Evolutionary conservation across 2,329 filamentous ascomycete genomes (phyloP).

Genomic region (Hymenoscyphus occultus): DNA sequence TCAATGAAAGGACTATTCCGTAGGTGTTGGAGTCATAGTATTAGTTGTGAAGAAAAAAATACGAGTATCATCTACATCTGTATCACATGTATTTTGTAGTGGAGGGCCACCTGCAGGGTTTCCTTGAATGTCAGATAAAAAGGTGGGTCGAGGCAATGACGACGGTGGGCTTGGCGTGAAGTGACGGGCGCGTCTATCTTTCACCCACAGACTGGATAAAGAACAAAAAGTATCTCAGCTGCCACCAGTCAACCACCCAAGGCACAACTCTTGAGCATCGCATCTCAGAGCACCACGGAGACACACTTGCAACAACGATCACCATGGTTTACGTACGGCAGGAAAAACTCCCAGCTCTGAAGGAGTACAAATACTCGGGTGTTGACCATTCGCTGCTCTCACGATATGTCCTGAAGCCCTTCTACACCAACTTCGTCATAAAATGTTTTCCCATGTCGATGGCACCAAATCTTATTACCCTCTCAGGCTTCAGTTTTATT

Average conservation of each 20-base stretch:
- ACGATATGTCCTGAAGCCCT: slow-evolving; percentile 93
- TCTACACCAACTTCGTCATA: slow-evolving; percentile 94
- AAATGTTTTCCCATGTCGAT: slow-evolving; percentile 93
- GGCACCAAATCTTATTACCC: slow-evolving; percentile 85
- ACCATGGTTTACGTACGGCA: slow-evolving; percentile 95
- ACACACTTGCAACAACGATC: slow-evolving; percentile 29
- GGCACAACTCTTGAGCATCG: neutral
- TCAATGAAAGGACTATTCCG: slow-evolving; percentile 7
- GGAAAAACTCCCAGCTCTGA: slow-evolving; percentile 81
- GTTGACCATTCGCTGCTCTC: slow-evolving; percentile 89
- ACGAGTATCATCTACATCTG: neutral
- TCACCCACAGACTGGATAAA: slow-evolving; percentile 9
- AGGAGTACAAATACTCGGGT: slow-evolving; percentile 91
- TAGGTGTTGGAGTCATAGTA: neutral
- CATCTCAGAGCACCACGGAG: neutral
- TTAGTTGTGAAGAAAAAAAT: neutral
- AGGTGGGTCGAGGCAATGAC: slow-evolving; percentile 10
- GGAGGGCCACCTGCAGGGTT: neutral
- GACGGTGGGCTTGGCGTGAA: slow-evolving; percentile 9
- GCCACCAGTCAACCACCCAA: neutral
- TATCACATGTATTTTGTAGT: neutral
- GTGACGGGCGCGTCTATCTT: slow-evolving; percentile 18
- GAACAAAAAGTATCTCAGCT: neutral
- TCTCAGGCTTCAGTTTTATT: slow-evolving; percentile 87
- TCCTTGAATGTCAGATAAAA: slow-evolving; percentile 16